These are phyloP conservation scores for Pythium coloratum DNA, from an alignment of 352 stramenopile genomes.

Conservation along the genomic window DNA sequence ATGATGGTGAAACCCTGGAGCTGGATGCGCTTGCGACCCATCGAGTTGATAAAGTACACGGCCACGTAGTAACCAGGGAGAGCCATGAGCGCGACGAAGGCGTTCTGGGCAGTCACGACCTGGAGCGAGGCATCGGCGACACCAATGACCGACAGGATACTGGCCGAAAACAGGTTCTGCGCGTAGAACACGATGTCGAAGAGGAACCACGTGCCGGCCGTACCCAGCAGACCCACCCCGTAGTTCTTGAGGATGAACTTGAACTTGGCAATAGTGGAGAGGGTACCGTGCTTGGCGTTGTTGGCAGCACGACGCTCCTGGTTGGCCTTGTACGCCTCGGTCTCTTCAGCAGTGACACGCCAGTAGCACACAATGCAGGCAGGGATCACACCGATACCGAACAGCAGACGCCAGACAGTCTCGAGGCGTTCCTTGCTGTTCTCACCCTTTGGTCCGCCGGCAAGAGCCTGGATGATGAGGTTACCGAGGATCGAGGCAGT, in stretches of 20 bases:
- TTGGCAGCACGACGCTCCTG: background rate
- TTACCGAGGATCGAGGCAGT: slow-evolving; percentile 60
- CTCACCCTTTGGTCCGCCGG: slow-evolving; percentile 27
- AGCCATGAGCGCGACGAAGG: slow-evolving; percentile 62
- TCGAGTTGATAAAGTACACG: slow-evolving; percentile 64
- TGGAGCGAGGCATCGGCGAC: slow-evolving; percentile 49
- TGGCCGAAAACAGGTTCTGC: slow-evolving; percentile 78
- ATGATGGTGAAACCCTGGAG: slow-evolving; percentile 72
- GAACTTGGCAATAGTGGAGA: slow-evolving; percentile 17
- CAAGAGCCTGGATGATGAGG: slow-evolving; percentile 32
- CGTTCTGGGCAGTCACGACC: slow-evolving; percentile 40
- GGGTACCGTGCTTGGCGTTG: background rate
- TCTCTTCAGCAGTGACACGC: slow-evolving; percentile 61
- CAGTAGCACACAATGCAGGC: slow-evolving; percentile 64
- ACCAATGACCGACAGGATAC: slow-evolving; percentile 62
- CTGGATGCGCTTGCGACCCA: slow-evolving; percentile 75
- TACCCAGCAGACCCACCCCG: slow-evolving; percentile 52
- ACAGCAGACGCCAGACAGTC: slow-evolving; percentile 61
- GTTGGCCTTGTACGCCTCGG: slow-evolving; percentile 42
- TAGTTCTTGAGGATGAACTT: slow-evolving; percentile 52
- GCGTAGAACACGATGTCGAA: slow-evolving; percentile 87
- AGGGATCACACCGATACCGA: slow-evolving; percentile 63
- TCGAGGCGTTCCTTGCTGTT: slow-evolving; percentile 51
- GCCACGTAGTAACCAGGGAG: slow-evolving; percentile 84
- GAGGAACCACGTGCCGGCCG: slow-evolving; percentile 80